phyloP scores from a whole-genome alignment of 768 basidiomycete genomes.

The Podaxis pistillaris region DNA sequence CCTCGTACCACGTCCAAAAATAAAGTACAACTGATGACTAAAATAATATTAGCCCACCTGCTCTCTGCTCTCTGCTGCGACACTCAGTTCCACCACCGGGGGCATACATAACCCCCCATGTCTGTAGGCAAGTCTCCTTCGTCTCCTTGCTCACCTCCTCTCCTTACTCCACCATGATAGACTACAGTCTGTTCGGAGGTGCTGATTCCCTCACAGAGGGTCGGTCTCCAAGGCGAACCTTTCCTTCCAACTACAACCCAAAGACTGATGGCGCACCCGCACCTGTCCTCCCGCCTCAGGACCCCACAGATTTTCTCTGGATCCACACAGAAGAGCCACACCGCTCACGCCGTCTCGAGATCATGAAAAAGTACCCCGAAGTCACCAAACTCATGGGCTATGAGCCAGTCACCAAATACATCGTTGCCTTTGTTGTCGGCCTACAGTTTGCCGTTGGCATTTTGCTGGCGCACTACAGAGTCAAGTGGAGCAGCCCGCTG shows the following conservation, averaged over 20 bases:
- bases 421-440: constrained; percentile 79
- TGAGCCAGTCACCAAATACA: constrained; percentile 87
- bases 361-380: constrained; percentile 94
- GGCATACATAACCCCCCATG: not conserved
- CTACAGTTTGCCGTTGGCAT: constrained; percentile 70
- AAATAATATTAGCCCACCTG: not conserved
- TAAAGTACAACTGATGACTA: not conserved
- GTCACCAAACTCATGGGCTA: constrained; percentile 97
- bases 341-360: constrained; percentile 79
- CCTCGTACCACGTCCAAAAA: constrained; percentile 12
- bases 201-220: constrained; percentile 73
- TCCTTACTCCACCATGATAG: constrained; percentile 29
- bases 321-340: constrained; percentile 98
- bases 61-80: not conserved
- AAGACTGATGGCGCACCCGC: not conserved
- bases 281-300: constrained; percentile 42
- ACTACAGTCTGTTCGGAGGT: constrained; percentile 81
- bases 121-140: not conserved
- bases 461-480: not conserved
- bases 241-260: not conserved
- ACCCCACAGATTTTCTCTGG: constrained; percentile 92
- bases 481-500: constrained; percentile 34
- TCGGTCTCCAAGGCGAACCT: constrained; percentile 20
- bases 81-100: not conserved
- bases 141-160: not conserved